Percentiles rank a stretch among this genome's conserved stretches.
Conservation (phyloP, 2,329 filamentous ascomycete genomes). For the Didymella exigua region DNA sequence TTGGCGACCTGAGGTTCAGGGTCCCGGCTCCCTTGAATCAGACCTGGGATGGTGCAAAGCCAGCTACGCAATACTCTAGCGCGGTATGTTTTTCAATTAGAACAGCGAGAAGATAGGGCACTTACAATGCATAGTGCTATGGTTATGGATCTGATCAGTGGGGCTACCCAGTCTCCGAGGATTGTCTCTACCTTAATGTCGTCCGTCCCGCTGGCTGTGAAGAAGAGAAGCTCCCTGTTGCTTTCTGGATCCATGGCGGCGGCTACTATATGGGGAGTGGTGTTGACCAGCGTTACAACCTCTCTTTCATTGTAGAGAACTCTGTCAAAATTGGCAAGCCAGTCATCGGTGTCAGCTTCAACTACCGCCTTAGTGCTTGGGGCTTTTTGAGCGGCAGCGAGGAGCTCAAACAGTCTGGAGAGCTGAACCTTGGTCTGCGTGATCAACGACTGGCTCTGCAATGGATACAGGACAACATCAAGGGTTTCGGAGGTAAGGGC, state of each 20-base stretch:
- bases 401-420: conserved; percentile 49
- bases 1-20: conserved; percentile 57
- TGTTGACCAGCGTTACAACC: conserved; percentile 60
- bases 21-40: conserved; percentile 55
- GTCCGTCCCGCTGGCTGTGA: conserved; percentile 50
- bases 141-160: conserved; percentile 45
- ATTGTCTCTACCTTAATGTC: conserved; percentile 59
- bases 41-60: conserved; percentile 45
- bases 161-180: conserved; percentile 59
- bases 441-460: conserved; percentile 56
- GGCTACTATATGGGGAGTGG: conserved; percentile 56
- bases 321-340: conserved; percentile 55
- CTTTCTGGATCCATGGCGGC: conserved; percentile 63
- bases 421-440: conserved; percentile 53
- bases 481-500: conserved; percentile 49
- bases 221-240: conserved; percentile 55
- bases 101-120: no score
- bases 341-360: conserved; percentile 52
- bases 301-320: conserved; percentile 54
- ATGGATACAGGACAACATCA: conserved; percentile 54
- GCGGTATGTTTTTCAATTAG: conserved; percentile 14
- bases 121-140: conserved; percentile 39
- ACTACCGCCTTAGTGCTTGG: conserved; percentile 62
- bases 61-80: conserved; percentile 44
- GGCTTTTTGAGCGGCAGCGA: conserved; percentile 65